Evolutionary conservation across 2,329 filamentous ascomycete genomes (phyloP), one percentile per base, ranked within the genome.

Genomic region (Aspergillus fumigatus): DNA sequence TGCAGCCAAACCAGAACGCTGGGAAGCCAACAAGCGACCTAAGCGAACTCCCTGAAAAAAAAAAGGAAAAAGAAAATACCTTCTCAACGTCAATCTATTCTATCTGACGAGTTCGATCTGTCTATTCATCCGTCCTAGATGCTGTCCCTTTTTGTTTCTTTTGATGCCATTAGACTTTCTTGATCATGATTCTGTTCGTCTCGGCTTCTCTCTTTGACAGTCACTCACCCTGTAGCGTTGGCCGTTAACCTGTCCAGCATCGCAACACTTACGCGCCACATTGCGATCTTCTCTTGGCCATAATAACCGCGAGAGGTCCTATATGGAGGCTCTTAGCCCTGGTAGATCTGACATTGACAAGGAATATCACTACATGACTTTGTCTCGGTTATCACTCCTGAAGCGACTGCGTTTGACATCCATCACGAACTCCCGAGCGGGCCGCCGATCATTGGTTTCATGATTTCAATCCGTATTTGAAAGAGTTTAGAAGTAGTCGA

Each of bases 1-100:
- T 70, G 66, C 64, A 70, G 64, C 63, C 64, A 68, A 70, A 68
- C 70, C 67, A 69, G 63, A 65, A 53, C 62, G 61, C 63, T 61
- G 67, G 67, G 60, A 61, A 66, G 58, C 56, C 60, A 55, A 62
- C 57, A 52, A 61, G 60, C 25, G 21, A 57, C 48, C 55, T 58
- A 53, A 40, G 19, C 38, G 50, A 53, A 52, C 40, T 41, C 43
- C 21, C 45, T 51, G n/a, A 4, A 17, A 26, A 25, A 25, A 11
- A 48, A 26, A 26, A 23, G 17, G 17, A 25, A 11, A 48, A 26
- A 26, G 3, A 23, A 27, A 17, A 48, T 3, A 0, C 11, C 11
- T 21, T 11, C 23, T 25, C 43, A 47, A 47, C 43, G 23, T 47
- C 43, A 47, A 6, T 6, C 23, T 11, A 47, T 47, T 23, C 21